Evolutionary conservation across 2,329 filamentous ascomycete genomes (phyloP), one percentile per base, ranked within the genome.

Genomic region (Fusarium armeniacum): DNA sequence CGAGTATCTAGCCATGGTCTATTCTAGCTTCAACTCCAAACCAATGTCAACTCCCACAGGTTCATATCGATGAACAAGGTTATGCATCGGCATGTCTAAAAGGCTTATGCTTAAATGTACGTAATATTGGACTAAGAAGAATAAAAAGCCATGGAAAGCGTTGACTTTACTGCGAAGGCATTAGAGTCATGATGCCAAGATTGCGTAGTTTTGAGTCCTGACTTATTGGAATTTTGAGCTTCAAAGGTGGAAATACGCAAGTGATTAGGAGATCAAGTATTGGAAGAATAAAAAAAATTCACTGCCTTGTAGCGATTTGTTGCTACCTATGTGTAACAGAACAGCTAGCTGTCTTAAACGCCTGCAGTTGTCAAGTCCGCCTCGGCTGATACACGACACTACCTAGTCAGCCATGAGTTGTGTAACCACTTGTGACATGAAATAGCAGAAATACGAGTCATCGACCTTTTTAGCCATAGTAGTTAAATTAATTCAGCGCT

Each of bases 381-480:
- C 43, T 46, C 16, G 26, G 43, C 43, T 46, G 43, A 46, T 20
- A 9, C 6, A n/a, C 11, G 18, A 32, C 28, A 18, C 3, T 26
- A 26, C 7, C 20, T 22, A 24, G 13, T 43, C 13, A 45, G 24
- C 10, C 43, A 45, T 28, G 16, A 46, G 7, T 6, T 30, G 26
- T 30, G 43, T 4, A 46, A 30, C 26, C 10, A 15, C 4, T 7
- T 15, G 43, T 16, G 18, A 9, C 3, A 46, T 12, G 9, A 11
- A 46, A 15, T 3, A 30, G 28, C 11, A 10, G 10, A 30, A 10
- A 30, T 28, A 18, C 41, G 11, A 36, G 16, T 15, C 16, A 26
- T n/a, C 10, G 16, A 2, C 3, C 7, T 4, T 0, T 0, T 2
- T 28, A 4, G 3, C 3, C 3, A 16, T 11, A 18, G 16, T 9